Percentiles rank a stretch among this genome's conserved stretches.
Evolutionary conservation across 805 yeast species (phyloP).

Genomic region (Myxozyma neglecta): DNA sequence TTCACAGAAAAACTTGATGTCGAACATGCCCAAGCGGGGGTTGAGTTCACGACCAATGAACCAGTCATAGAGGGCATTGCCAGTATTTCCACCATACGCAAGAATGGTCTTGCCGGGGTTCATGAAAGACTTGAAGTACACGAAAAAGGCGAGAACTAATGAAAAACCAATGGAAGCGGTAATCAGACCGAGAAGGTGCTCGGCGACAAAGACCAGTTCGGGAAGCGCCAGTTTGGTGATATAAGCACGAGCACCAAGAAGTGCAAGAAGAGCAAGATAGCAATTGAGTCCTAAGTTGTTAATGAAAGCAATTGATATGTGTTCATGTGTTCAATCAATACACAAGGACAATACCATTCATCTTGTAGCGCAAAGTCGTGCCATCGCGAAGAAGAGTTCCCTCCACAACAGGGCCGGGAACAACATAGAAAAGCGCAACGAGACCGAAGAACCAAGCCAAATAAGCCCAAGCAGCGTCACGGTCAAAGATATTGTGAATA

Average conservation of each 20-base stretch:
- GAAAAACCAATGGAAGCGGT: slow-evolving; percentile 65
- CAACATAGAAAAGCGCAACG: slow-evolving; percentile 58
- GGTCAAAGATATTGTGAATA: slow-evolving; percentile 24
- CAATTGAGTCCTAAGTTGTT: slow-evolving; percentile 34
- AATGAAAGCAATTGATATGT: neutral
- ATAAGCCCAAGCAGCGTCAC: slow-evolving; percentile 60
- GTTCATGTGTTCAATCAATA: neutral
- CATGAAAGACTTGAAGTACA: slow-evolving; percentile 67
- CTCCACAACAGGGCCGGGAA: slow-evolving; percentile 62
- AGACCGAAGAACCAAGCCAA: slow-evolving; percentile 69
- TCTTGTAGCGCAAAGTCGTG: slow-evolving; percentile 64
- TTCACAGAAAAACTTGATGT: slow-evolving; percentile 88
- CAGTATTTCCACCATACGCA: slow-evolving; percentile 85
- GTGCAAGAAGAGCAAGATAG: slow-evolving; percentile 47
- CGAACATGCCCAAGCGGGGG: slow-evolving; percentile 81
- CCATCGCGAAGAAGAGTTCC: slow-evolving; percentile 82
- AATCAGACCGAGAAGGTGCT: slow-evolving; percentile 64
- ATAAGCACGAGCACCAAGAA: slow-evolving; percentile 54
- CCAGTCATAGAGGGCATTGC: slow-evolving; percentile 71
- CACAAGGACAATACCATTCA: slow-evolving; percentile 62
- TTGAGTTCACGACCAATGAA: slow-evolving; percentile 95
- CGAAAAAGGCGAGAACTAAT: slow-evolving; percentile 58
- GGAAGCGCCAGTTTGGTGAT: slow-evolving; percentile 46
- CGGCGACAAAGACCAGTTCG: slow-evolving; percentile 75
- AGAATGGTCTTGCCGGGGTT: slow-evolving; percentile 64